Conservation (phyloP, 768 basidiomycete genomes). For the Boletus tylopilopsis region DNA sequence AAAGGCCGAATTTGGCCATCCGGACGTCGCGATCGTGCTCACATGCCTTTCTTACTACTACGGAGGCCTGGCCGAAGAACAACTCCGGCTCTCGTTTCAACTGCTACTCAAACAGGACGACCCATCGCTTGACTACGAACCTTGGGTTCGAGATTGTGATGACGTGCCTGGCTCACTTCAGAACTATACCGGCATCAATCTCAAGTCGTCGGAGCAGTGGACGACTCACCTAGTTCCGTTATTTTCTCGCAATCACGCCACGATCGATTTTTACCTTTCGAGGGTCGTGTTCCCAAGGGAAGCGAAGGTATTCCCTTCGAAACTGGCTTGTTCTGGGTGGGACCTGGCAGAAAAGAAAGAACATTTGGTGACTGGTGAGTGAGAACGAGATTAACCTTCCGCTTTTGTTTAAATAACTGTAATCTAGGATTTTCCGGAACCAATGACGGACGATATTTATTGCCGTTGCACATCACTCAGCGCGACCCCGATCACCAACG, state of each 20-base stretch:
- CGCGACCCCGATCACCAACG: too few relatives aligned
- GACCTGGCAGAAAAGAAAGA: slow-evolving; percentile 43
- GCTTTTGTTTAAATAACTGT: not conserved
- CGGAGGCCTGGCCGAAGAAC: slow-evolving; percentile 37
- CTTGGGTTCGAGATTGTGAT: slow-evolving; percentile 30
- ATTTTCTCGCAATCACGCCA: slow-evolving; percentile 35
- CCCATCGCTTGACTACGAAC: slow-evolving; percentile 38
- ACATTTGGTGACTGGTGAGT: slow-evolving; percentile 9
- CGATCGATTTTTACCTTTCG: slow-evolving; percentile 46
- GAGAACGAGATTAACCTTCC: too few relatives aligned
- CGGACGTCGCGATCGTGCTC: slow-evolving; percentile 39
- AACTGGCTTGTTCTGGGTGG: slow-evolving; percentile 50
- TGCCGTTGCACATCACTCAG: slow-evolving; percentile 13
- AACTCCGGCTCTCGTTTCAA: slow-evolving; percentile 37
- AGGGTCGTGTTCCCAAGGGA: slow-evolving; percentile 47
- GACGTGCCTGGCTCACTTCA: slow-evolving; percentile 30
- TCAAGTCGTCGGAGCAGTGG: slow-evolving; percentile 35
- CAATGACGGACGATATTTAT: slow-evolving; percentile 41
- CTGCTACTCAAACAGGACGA: slow-evolving; percentile 39
- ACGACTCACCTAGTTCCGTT: slow-evolving; percentile 27
- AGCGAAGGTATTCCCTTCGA: slow-evolving; percentile 45
- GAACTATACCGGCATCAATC: slow-evolving; percentile 40
- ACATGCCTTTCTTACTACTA: slow-evolving; percentile 36
- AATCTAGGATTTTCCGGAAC: slow-evolving; percentile 46
- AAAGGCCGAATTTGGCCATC: slow-evolving; percentile 50